Percentiles rank a stretch among this genome's conserved stretches.
phyloP scores from a whole-genome alignment of 202 grass and related monocot genomes.

The Setaria italica region DNA sequence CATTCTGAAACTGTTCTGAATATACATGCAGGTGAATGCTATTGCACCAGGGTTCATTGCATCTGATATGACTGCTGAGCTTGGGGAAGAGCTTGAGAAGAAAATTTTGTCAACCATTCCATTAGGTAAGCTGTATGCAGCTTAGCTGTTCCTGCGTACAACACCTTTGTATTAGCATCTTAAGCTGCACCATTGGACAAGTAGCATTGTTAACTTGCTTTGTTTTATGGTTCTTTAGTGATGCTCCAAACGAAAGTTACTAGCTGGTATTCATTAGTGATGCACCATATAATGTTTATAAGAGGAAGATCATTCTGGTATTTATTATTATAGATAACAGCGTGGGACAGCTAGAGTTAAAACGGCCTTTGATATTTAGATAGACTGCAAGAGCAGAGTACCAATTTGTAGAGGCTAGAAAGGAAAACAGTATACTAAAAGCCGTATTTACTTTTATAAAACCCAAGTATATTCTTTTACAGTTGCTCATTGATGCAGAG shows the following conservation, averaged over 20 bases:
- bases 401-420: background rate
- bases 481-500: background rate
- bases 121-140: slow-evolving; percentile 45
- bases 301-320: background rate
- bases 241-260: background rate
- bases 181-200: background rate
- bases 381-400: background rate
- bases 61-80: slow-evolving; percentile 94
- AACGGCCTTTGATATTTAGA: background rate
- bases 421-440: background rate
- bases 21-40: slow-evolving; percentile 81
- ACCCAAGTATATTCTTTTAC: background rate
- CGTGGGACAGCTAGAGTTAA: background rate
- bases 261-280: background rate
- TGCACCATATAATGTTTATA: background rate
- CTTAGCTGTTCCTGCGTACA: background rate
- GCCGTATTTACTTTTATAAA: background rate
- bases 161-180: background rate
- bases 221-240: background rate
- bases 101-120: slow-evolving; percentile 16
- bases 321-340: background rate
- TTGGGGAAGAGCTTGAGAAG: slow-evolving; percentile 76
- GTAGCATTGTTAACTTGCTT: background rate
- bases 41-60: slow-evolving; percentile 95
- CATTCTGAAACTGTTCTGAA: slow-evolving; percentile 44